Evolutionary conservation across 306 rosid genomes (phyloP), one percentile per base, ranked within the genome.

Genomic region (Datisca glomerata): DNA sequence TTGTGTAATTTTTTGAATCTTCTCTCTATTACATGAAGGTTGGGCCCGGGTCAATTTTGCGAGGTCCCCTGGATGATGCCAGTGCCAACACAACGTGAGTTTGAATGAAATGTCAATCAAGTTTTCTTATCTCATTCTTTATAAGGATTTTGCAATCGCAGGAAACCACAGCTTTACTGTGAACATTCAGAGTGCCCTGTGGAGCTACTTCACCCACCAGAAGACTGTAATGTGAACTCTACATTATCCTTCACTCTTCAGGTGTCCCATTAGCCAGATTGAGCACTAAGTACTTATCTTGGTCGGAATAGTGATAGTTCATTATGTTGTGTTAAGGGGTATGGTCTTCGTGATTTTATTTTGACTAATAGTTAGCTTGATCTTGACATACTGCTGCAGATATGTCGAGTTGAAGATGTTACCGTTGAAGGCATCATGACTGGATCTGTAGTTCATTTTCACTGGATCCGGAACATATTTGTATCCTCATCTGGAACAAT

Each of bases 171-270:
- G 28, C 84, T 83, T 64, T 65, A 78, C 70, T 89, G 97, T 61
- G 67, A 72, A 47, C 73, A 45, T 43, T 79, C 72, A 57, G 67
- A 65, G 70, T 89, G 97, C 69, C 93, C 97, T 16, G 45, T 19
- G 45, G 97, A 89, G 61, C 60, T 89, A 65, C 73, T 89, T 53
- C 86, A 89, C 65, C 97, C 97, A 6, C 95, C 97, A 29, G 95
- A 89, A 71, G 95, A 83, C 51, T 89, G 97, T 64, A 89, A 89
- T 17, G 76, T 89, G 69, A 89, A 89, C 77, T 89, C 97, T 31
- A 74, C 97, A 6, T 58, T 89, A 60, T 69, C 81, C 73, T 89
- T 89, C 70, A 89, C 97, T 51, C 81, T 89, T 70, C 97, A 89
- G 97, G 97, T 89, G 59, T 62, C 46, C 61, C 63, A 46, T 68